phyloP scores from a whole-genome alignment of 2,329 filamentous ascomycete genomes.

The Xylariales sp. region DNA sequence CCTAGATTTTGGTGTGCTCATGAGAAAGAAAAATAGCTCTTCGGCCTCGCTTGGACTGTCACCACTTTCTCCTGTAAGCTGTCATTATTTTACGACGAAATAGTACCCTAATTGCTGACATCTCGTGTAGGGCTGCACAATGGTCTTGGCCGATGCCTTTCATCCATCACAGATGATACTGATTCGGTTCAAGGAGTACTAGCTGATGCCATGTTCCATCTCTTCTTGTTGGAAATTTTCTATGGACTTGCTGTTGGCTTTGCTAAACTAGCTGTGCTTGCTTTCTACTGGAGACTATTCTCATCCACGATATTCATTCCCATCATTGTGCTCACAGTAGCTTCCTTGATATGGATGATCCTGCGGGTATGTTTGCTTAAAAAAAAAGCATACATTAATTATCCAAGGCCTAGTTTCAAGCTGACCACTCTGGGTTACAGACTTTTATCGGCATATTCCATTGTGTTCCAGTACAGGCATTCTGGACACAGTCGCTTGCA shows the following conservation, averaged over 20 bases:
- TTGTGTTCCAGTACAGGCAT: conserved; percentile 16
- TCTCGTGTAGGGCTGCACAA: too few species aligned
- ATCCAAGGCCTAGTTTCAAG: too few species aligned
- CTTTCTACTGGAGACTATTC: conserved; percentile 26
- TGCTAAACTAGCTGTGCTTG: conserved; percentile 22
- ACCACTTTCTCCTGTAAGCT: background rate
- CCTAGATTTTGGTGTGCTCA: too few species aligned
- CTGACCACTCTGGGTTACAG: too few species aligned
- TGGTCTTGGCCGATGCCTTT: too few species aligned
- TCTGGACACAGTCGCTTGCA: conserved; percentile 14
- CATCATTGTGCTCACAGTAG: conserved; percentile 18
- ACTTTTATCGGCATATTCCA: conserved; percentile 18
- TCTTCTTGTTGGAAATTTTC: conserved; percentile 21
- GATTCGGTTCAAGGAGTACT: conserved; percentile 7
- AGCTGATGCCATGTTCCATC: conserved; percentile 5
- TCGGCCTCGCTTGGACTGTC: conserved; percentile 3
- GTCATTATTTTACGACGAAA: too few species aligned
- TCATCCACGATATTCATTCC: conserved; percentile 22
- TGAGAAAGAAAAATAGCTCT: background rate
- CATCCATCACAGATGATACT: conserved; percentile 2
- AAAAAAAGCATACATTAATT: too few species aligned
- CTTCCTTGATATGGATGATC: conserved; percentile 20
- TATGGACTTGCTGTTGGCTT: conserved; percentile 23
- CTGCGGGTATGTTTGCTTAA: conserved; percentile 13
- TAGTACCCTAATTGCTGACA: too few species aligned